Evolutionary conservation across 495 filamentous ascomycete species (phyloP).

Genomic region (Barbatosphaeria neglecta): DNA sequence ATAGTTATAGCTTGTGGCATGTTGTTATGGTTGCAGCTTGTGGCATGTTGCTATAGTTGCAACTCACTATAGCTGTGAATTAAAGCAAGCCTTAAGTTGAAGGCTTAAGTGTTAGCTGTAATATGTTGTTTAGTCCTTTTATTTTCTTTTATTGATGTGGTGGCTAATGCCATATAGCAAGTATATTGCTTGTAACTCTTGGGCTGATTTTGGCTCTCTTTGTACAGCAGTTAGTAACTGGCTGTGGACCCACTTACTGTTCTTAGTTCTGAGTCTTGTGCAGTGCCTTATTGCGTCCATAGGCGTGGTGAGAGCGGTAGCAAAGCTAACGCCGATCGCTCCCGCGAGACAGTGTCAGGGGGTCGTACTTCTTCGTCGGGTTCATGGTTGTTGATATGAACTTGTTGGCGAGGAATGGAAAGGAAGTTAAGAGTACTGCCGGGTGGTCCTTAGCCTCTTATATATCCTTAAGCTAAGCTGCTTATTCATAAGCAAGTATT

Average conservation of each 20-base stretch:
- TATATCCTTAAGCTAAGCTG: no score
- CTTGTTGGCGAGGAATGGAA: conserved; percentile 95
- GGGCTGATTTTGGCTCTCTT: conserved; percentile 84
- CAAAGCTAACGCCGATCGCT: conserved; percentile 84
- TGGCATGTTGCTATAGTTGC: no score
- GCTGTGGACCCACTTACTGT: conserved; percentile 72
- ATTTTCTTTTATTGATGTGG: no score
- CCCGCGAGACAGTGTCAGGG: conserved; percentile 85
- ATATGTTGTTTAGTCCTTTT: no score
- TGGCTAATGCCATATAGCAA: no score
- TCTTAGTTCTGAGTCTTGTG: conserved; percentile 68
- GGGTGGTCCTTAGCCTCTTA: no score
- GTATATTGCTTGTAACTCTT: conserved; percentile 90
- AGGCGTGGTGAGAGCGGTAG: conserved; percentile 86
- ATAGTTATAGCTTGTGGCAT: no score
- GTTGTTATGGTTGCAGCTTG: no score
- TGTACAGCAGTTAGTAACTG: conserved; percentile 73
- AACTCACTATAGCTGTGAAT: no score
- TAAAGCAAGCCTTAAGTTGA: no score
- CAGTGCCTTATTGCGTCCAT: conserved; percentile 92
- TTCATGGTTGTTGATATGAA: conserved; percentile 91
- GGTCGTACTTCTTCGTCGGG: conserved; percentile 73
- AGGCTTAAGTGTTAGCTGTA: no score
- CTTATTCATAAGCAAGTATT: no score
- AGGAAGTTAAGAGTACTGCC: conserved; percentile 94